Conservation (phyloP, 805 yeast species). For the Wickerhamomyces kurtzmanii region DNA sequence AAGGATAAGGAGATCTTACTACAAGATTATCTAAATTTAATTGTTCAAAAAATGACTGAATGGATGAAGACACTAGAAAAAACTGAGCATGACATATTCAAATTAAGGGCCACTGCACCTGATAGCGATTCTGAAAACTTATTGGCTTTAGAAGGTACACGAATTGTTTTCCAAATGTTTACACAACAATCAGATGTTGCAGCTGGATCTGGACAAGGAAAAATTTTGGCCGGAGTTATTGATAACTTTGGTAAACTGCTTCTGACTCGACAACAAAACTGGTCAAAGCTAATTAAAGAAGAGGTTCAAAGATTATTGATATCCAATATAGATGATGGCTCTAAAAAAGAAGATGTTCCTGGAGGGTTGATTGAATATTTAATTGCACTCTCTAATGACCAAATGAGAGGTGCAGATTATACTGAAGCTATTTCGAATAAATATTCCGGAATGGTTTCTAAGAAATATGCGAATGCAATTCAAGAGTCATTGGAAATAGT, state of each 20-base stretch:
- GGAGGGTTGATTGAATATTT: constrained; percentile 76
- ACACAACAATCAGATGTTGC: constrained; percentile 88
- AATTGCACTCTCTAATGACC: constrained; percentile 80
- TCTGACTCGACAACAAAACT: constrained; percentile 49
- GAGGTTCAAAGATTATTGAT: constrained; percentile 34
- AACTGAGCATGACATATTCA: constrained; percentile 60
- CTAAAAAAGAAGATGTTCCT: constrained; percentile 36
- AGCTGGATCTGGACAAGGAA: constrained; percentile 73
- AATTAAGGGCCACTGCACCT: constrained; percentile 62
- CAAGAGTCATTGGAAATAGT: constrained; percentile 47
- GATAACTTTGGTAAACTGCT: constrained; percentile 58
- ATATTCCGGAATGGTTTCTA: constrained; percentile 55
- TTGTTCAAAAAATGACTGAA: constrained; percentile 66
- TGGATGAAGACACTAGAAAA: constrained; percentile 68
- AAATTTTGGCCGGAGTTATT: constrained; percentile 70
- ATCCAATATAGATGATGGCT: constrained; percentile 19
- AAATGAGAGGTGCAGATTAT: constrained; percentile 59
- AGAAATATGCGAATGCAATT: constrained; percentile 51
- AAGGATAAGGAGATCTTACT: constrained; percentile 63
- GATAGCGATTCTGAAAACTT: constrained; percentile 56
- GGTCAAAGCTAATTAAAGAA: constrained; percentile 44
- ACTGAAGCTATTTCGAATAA: constrained; percentile 62
- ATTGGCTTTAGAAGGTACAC: constrained; percentile 66
- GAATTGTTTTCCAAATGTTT: constrained; percentile 70
- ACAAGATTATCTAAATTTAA: constrained; percentile 68